Base-by-base conservation (phyloP, 257 asterid species). In the Thymus mandschuricus region DNA sequence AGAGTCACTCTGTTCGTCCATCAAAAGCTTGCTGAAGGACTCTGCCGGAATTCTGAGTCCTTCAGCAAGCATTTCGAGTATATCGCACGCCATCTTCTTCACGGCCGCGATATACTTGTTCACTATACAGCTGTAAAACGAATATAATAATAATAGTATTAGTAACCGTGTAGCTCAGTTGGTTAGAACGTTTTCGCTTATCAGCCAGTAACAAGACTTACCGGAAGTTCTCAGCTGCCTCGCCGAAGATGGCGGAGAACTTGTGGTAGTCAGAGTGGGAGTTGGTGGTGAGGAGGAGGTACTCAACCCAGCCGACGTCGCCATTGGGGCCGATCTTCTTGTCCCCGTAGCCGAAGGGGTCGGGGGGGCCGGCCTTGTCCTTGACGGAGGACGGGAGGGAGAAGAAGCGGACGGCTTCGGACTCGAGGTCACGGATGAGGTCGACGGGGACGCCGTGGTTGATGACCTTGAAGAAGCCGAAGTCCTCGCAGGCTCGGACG, bases 291-390 rank as follows among this genome's bases (percentile, higher is more conserved):
- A 90, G 38, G 5, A 92, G 95, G 62, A 92, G 33, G 73, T 92
- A 87, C 51, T 92, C 98, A 10, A 92, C 81, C 87, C 88, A 88
- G 0, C 98, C 98, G 33, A 80, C 77, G 51, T 92, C 98, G n/a
- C 96, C 96, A 75, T 80, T 89, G 28, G 1, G 46, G 65, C 98
- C 98, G 48, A 92, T 92, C 10, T 73, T 81, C 79, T 89, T 92
- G 76, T 86, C 81, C 0, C 98, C 96, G 41, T 88, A 92, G 64
- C 96, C 98, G 60, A 85, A 89, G 29, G 98, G 96, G 77, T 79
- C 74, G n/a, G 92, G 84, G 0, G 91, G 96, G 9, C 92, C 94
- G 0, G 91, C 92, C 59, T 77, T 79, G 10, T 73, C 72, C 38
- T 89, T 92, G 65, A 85, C 88, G 28, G 88, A 59, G 1, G 59